Percentiles rank a stretch among this genome's conserved stretches.
Evolutionary conservation across 441 rosid species (phyloP).

Genomic region (Populus trichocarpa): DNA sequence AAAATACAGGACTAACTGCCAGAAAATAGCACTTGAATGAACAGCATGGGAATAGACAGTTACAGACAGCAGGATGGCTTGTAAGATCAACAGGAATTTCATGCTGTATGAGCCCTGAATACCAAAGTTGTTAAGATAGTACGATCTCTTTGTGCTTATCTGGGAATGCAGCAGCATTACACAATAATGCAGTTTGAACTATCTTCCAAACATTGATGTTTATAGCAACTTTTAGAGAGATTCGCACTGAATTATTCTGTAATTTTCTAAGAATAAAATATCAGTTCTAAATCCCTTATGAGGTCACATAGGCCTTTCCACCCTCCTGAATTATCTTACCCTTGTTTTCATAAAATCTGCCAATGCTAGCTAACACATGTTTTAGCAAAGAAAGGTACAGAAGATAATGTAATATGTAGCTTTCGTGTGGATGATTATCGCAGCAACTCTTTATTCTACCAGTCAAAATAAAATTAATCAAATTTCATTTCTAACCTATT

Average conservation of each 20-base stretch:
- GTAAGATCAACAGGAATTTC: neutral
- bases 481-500: neutral
- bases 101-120: neutral
- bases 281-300: neutral
- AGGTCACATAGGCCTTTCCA: neutral
- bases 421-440: neutral
- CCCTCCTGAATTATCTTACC: neutral
- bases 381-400: neutral
- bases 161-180: neutral
- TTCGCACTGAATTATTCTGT: neutral
- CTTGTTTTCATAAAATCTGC: neutral
- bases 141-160: neutral
- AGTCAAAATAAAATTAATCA: neutral
- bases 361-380: neutral
- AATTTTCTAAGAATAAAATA: neutral
- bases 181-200: neutral
- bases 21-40: neutral
- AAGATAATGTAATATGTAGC: neutral
- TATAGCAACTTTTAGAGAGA: neutral
- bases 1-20: neutral
- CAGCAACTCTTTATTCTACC: neutral
- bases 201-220: neutral
- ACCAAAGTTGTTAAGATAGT: neutral
- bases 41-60: neutral
- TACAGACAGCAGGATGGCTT: neutral